Evolutionary conservation across 495 filamentous ascomycete species (phyloP).

Genomic region (Aspergillus panamensis): DNA sequence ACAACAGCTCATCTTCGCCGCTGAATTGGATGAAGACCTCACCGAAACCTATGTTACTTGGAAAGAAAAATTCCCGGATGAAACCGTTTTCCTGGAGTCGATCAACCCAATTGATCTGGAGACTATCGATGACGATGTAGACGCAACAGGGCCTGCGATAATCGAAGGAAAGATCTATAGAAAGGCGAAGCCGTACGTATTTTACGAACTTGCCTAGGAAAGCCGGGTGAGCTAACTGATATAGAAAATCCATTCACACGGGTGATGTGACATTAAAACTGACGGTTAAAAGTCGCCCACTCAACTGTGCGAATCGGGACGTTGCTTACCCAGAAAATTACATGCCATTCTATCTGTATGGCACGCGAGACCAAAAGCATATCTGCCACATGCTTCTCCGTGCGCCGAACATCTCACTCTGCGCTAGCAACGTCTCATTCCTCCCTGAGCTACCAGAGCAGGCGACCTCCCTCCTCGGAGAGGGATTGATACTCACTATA

Average conservation of each 20-base stretch:
- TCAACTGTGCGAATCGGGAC: slow-evolving; percentile 32
- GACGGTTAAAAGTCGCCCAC: slow-evolving; percentile 28
- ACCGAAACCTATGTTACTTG: neutral
- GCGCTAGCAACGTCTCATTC: neutral
- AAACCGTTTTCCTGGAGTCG: neutral
- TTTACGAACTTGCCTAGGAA: no score
- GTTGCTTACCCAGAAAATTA: slow-evolving; percentile 26
- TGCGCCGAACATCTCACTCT: slow-evolving; percentile 7
- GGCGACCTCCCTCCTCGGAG: neutral
- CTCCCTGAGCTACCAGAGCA: slow-evolving; percentile 2
- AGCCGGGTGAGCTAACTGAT: neutral
- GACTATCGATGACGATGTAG: neutral
- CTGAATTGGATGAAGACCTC: slow-evolving; percentile 17
- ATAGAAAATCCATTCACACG: neutral
- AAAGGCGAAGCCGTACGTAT: neutral
- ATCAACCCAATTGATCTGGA: neutral
- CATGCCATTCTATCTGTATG: slow-evolving; percentile 49
- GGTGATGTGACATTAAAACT: slow-evolving; percentile 2
- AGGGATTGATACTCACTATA: slow-evolving; percentile 23
- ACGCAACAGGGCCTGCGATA: neutral
- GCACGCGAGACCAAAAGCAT: slow-evolving; percentile 24
- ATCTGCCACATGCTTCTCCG: slow-evolving; percentile 39
- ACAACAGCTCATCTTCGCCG: slow-evolving; percentile 33
- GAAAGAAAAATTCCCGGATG: neutral
- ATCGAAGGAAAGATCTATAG: neutral